These are phyloP conservation scores for Myochromella boudieri DNA, from an alignment of 768 basidiomycete genomes.

Conservation along the genomic window DNA sequence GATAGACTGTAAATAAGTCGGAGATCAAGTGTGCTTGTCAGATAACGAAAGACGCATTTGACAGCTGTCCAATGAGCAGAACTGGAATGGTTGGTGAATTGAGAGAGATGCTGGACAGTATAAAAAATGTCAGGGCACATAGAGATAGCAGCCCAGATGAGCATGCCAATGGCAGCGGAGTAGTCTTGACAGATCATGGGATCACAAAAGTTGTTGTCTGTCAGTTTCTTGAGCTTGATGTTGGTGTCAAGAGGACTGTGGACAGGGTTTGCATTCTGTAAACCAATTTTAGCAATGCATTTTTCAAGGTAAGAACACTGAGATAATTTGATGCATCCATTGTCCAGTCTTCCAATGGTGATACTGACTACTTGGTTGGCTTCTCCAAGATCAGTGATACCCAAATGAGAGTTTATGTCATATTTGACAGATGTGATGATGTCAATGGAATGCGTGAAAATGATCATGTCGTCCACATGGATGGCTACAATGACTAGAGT, in stretches of 20 bases:
- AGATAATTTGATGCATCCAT: constrained; percentile 23
- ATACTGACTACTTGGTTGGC: constrained; percentile 31
- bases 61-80: constrained; percentile 35
- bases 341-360: constrained; percentile 20
- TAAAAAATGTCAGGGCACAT: constrained; percentile 40
- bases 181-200: background rate
- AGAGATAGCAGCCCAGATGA: constrained; percentile 31
- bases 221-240: constrained; percentile 18
- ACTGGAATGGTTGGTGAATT: constrained; percentile 31
- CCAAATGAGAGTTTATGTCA: constrained; percentile 23
- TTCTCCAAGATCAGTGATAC: constrained; percentile 29
- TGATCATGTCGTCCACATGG: constrained; percentile 34
- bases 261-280: constrained; percentile 24
- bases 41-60: constrained; percentile 39
- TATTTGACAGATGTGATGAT: constrained; percentile 17
- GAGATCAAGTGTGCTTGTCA: constrained; percentile 24
- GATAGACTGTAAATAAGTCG: constrained; percentile 15
- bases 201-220: constrained; percentile 1
- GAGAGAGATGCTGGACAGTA: constrained; percentile 29
- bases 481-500: constrained; percentile 19
- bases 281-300: constrained; percentile 22
- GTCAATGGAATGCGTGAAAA: constrained; percentile 18
- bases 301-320: constrained; percentile 28
- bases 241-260: constrained; percentile 24
- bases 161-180: constrained; percentile 25